Evolutionary conservation across 257 asterid species (phyloP).

Genomic region (Solanum clarkiae): DNA sequence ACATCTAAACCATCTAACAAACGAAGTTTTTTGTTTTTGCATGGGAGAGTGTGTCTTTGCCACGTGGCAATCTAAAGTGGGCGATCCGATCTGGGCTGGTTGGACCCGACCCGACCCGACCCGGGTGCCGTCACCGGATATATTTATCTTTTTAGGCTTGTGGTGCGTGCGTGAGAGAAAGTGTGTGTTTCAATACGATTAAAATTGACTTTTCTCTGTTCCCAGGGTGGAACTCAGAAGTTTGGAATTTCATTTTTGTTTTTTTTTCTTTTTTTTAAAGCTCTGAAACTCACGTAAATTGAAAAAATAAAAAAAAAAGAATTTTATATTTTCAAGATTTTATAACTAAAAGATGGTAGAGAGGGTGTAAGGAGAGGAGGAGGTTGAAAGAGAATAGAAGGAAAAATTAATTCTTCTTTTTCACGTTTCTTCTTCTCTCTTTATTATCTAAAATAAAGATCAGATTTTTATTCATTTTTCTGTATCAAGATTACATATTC

Average conservation of each 20-base stretch:
- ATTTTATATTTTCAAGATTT: neutral
- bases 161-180: neutral
- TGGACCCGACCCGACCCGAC: too few species aligned
- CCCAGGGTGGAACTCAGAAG: neutral
- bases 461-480: neutral
- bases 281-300: slow-evolving; percentile 19
- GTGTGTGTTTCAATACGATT: neutral
- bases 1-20: neutral
- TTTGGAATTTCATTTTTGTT: neutral
- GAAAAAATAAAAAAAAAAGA: neutral
- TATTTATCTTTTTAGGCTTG: neutral
- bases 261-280: neutral
- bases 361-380: neutral
- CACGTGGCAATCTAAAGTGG: neutral
- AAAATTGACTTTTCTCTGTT: slow-evolving; percentile 12
- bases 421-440: slow-evolving; percentile 24
- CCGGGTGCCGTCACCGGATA: neutral
- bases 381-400: neutral
- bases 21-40: neutral
- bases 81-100: too few species aligned
- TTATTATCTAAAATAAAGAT: neutral
- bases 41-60: neutral
- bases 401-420: neutral
- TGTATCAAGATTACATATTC: neutral
- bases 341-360: neutral